Evolutionary conservation across 441 rosid species (phyloP).

Genomic region (Theobroma grandiflorum): DNA sequence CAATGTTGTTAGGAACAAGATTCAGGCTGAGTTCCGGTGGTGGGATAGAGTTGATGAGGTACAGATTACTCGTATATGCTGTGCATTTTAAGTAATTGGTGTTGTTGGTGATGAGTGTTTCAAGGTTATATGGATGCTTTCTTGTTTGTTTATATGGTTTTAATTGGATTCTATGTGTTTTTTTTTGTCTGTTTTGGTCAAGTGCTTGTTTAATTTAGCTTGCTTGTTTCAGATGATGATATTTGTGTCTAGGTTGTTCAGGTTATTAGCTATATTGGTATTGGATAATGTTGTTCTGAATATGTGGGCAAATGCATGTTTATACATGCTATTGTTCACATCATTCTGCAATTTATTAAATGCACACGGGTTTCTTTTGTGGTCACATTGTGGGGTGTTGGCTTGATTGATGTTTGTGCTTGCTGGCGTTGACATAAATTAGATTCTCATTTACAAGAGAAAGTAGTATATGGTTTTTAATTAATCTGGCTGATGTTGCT

Average conservation of each 20-base stretch:
- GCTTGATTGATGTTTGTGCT: not conserved
- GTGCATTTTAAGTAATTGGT: not conserved
- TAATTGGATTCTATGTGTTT: not conserved
- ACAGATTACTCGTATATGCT: not conserved
- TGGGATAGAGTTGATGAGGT: conserved; percentile 83
- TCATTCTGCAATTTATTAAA: not conserved
- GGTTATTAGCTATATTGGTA: not conserved
- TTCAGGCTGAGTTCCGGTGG: conserved; percentile 77
- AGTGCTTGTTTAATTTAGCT: not conserved
- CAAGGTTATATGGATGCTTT: not conserved
- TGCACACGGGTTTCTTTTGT: not conserved
- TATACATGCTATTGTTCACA: not conserved
- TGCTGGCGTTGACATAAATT: not conserved
- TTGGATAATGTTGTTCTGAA: not conserved
- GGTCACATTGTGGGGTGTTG: not conserved
- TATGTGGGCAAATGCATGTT: not conserved
- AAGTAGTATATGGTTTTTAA: not conserved
- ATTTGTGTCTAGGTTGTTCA: not conserved
- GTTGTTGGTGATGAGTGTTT: not conserved
- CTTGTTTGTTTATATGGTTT: conserved; percentile 8
- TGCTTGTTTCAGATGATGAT: not conserved
- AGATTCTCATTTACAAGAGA: not conserved
- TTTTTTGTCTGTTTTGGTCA: not conserved
- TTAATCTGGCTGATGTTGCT: not conserved
- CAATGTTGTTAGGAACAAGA: conserved; percentile 80